Evolutionary conservation across 192 early-diverging fungal genomes (phyloP), one percentile per base, ranked within the genome.

Genomic region (Podila verticillata): DNA sequence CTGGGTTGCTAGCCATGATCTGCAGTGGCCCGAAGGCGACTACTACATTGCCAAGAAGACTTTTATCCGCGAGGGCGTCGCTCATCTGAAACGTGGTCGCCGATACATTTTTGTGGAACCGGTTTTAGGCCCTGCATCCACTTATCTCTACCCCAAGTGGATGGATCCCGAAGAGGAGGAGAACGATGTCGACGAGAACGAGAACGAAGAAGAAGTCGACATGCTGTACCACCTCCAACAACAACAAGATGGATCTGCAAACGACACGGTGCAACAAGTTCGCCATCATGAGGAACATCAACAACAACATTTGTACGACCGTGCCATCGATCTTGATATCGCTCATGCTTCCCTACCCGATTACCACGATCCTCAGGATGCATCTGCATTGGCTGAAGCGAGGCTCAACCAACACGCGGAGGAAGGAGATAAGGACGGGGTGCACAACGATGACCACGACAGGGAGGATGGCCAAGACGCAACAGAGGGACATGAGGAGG

Each of bases 91-190:
- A 60, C 75, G 75, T 57, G 75, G 75, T 8, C 64, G 75, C 5
- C 57, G 75, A 5, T 79, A 79, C 54, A 79, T 79, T 29, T 79
- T 79, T 71, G 75, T 79, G 62, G 75, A 79, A 67, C 75, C 75
- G 0, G 69, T 79, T 60, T 61, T 79, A 26, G 75, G 75, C 47
- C 75, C 75, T 66, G 75, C 68, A 62, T 32, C 75, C 34, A 48
- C 75, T 35, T 79, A 67, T 51, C 36, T 79, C 24, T 79, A 79
- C 60, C 69, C 75, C 13, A 68, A 68, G 30, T 68, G 63, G 63
- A 48, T 34, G 6, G 63, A 65, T 28, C 44, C 48, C 28, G 51
- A 54, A 29, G 36, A 63, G n/a, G 57, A 26, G 10, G 51, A 54
- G 51, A n/a, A 26, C 22, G 51, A 19, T 24, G 51, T 8, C 51